Percentiles rank a stretch among this genome's conserved stretches.
phyloP scores from a whole-genome alignment of 371 early-diverging fungal species.

The Parasitella parasitica region DNA sequence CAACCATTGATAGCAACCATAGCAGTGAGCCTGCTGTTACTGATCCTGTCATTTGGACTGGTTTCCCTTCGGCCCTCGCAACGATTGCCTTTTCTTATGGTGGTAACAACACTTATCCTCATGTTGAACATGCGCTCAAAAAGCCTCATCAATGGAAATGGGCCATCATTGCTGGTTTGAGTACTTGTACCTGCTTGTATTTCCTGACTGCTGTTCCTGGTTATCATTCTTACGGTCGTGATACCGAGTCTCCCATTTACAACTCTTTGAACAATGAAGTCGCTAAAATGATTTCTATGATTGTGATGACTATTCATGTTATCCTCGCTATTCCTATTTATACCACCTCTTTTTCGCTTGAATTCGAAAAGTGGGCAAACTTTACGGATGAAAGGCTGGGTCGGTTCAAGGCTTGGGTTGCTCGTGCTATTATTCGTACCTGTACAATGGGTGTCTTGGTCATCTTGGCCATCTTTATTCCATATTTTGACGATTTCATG shows the following conservation, averaged over 20 bases:
- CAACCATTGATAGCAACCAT: conserved; percentile 30
- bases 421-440: conserved; percentile 54
- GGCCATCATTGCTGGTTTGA: conserved; percentile 68
- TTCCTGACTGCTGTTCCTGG: conserved; percentile 78
- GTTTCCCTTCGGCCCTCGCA: conserved; percentile 60
- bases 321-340: conserved; percentile 86
- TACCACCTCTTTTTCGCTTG: conserved; percentile 78
- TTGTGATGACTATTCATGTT: conserved; percentile 85
- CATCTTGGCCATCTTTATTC: conserved; percentile 60
- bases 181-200: conserved; percentile 76
- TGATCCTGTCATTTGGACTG: conserved; percentile 43
- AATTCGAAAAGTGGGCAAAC: conserved; percentile 60
- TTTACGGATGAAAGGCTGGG: conserved; percentile 38
- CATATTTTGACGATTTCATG: conserved; percentile 77
- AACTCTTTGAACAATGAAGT: conserved; percentile 68
- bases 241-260: conserved; percentile 75
- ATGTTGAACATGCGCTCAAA: conserved; percentile 83
- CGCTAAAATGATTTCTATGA: conserved; percentile 63
- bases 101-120: conserved; percentile 59
- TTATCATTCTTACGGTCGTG: conserved; percentile 79
- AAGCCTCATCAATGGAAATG: conserved; percentile 77
- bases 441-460: conserved; percentile 48
- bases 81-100: conserved; percentile 67
- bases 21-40: conserved; percentile 12
- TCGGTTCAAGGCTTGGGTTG: conserved; percentile 44